Evolutionary conservation across 1,284 basidiomycete genomes (phyloP), one percentile per base, ranked within the genome.

Genomic region (Apiotrichum veenhuisii): DNA sequence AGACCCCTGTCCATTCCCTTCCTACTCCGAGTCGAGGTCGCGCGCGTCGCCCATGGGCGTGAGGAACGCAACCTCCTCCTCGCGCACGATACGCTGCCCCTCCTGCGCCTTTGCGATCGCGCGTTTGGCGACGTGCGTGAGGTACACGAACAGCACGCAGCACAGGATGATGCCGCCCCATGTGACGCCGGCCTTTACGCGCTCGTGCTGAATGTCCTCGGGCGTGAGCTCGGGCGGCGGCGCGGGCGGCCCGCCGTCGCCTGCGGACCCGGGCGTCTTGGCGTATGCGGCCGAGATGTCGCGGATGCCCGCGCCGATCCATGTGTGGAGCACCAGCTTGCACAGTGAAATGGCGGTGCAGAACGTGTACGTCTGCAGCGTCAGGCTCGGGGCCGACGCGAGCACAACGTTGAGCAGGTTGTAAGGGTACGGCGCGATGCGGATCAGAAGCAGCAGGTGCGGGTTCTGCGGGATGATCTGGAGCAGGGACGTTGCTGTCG

Each of bases 391-490:
- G 2, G 78, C 77, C 40, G 76, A 77, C n/a, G 80, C 80, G 22
- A 81, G 76, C 15, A 81, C 73, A 42, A 79, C 79, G 68, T 81
- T 81, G 67, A 81, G 77, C 43, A 81, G 71, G 65, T 81, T 81
- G 77, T 80, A 81, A 2, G 73, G 79, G 62, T 81, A 81, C 7
- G 80, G 80, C 5, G 79, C 80, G 18, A 81, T 70, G 25, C 80
- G 74, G 51, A 81, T 80, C 22, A 81, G 66, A 43, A 80, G 79
- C 1, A 81, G 72, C 22, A 81, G 69, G 73, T 81, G 74, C 57
- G 77, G 59, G 64, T 71, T 55, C 63, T 66, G 52, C 64, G 72
- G 65, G 66, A 73, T 54, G 65, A 77, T 66, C 65, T 74, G 59
- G 20, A 75, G 65, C 8, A 75, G 63, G 0, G 71, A 67, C 34